Conservation (phyloP, 2,329 filamentous ascomycete species). For the Aschersonia sp. region DNA sequence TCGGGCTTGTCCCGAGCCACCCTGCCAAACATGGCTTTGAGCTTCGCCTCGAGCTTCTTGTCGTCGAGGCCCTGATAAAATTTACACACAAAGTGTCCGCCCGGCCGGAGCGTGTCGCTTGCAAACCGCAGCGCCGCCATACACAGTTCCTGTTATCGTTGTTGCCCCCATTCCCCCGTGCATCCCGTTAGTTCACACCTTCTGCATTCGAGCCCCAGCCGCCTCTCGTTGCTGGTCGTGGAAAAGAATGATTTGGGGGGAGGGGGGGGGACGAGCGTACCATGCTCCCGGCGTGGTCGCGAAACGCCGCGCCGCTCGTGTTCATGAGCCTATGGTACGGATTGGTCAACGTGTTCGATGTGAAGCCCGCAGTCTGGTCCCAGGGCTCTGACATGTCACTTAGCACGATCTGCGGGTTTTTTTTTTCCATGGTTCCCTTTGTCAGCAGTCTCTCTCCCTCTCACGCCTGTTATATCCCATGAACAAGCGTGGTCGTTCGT, state of each 20-base stretch:
- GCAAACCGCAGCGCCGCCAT: slow-evolving; percentile 71
- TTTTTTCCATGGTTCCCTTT: too few relatives aligned
- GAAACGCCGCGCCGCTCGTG: slow-evolving; percentile 74
- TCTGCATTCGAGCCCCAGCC: too few relatives aligned
- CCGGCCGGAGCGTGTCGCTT: slow-evolving; percentile 65
- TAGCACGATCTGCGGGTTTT: slow-evolving; percentile 51
- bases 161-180: background rate
- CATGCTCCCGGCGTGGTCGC: slow-evolving; percentile 90
- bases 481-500: too few relatives aligned
- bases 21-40: slow-evolving; percentile 63
- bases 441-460: too few relatives aligned
- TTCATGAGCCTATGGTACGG: slow-evolving; percentile 99
- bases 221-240: too few relatives aligned
- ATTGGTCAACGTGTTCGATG: slow-evolving; percentile 84
- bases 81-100: slow-evolving; percentile 91
- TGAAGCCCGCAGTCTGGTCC: slow-evolving; percentile 64
- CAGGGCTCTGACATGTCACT: slow-evolving; percentile 99
- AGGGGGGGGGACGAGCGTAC: slow-evolving; percentile 32
- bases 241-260: background rate
- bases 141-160: slow-evolving; percentile 61
- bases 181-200: too few relatives aligned
- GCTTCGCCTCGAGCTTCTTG: slow-evolving; percentile 56
- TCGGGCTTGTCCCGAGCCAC: slow-evolving; percentile 86
- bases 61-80: slow-evolving; percentile 91
- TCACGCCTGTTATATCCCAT: too few relatives aligned